Conservation (phyloP, 257 asterid species). For the Ballota nigra region DNA sequence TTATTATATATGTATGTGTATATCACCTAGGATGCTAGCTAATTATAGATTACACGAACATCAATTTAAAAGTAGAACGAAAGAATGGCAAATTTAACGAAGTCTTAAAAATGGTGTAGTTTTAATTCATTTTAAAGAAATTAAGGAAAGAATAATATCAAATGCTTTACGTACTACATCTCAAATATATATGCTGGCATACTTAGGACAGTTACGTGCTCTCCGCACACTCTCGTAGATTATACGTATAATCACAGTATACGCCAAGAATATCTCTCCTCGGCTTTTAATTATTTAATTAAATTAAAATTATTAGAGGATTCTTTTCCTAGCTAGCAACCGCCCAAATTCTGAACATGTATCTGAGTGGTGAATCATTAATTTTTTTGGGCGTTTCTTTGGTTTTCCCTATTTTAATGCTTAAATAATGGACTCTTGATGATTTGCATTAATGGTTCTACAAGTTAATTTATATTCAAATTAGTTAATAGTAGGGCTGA, state of each 20-base stretch:
- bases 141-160: slow-evolving; percentile 29
- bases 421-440: slow-evolving; percentile 3
- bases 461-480: too few species aligned
- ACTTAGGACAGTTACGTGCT: slow-evolving; percentile 28
- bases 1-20: too few species aligned
- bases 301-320: background rate
- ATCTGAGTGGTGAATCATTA: slow-evolving; percentile 17
- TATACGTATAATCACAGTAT: slow-evolving; percentile 30
- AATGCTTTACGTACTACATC: slow-evolving; percentile 29
- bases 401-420: background rate
- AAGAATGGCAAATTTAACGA: background rate
- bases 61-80: background rate
- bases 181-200: slow-evolving; percentile 20
- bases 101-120: background rate
- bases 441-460: background rate
- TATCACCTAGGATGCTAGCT: too few species aligned
- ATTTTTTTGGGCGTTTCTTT: background rate
- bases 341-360: slow-evolving; percentile 31
- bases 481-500: too few species aligned
- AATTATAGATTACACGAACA: background rate
- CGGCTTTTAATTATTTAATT: background rate
- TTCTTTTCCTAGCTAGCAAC: slow-evolving; percentile 19
- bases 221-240: slow-evolving; percentile 30
- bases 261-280: slow-evolving; percentile 32
- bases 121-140: background rate